phyloP scores from a whole-genome alignment of 345 rosid species.

The Pugionium dolabratum region DNA sequence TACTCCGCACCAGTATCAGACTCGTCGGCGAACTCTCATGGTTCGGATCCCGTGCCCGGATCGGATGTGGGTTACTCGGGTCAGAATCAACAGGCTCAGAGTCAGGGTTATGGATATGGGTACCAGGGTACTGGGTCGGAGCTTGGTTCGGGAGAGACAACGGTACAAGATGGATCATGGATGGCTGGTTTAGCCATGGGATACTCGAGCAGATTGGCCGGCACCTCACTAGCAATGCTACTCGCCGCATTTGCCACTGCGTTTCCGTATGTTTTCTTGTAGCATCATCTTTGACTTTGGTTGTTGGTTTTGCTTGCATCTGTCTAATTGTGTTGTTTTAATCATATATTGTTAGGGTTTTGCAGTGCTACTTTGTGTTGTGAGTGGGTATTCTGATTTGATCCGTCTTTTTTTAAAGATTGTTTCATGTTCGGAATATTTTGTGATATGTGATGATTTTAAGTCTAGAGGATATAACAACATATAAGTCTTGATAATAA shows the following conservation, averaged over 20 bases:
- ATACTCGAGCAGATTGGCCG: conserved; percentile 47
- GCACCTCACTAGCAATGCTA: conserved; percentile 15
- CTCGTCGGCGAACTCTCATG: conserved; percentile 46
- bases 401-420: too few species aligned
- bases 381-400: too few species aligned
- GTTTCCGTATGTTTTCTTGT: conserved; percentile 21
- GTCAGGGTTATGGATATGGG: conserved; percentile 42
- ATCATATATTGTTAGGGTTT: background rate
- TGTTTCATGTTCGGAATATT: too few species aligned
- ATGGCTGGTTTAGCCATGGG: conserved; percentile 96
- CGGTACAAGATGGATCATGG: conserved; percentile 80
- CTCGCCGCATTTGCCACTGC: conserved; percentile 11
- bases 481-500: background rate
- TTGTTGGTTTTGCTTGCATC: background rate
- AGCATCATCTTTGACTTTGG: conserved; percentile 13
- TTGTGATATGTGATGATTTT: too few species aligned
- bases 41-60: conserved; percentile 41
- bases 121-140: conserved; percentile 41
- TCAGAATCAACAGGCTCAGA: conserved; percentile 35
- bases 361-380: background rate
- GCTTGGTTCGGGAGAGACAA: conserved; percentile 50
- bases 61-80: conserved; percentile 40
- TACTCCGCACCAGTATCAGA: conserved; percentile 55
- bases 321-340: too few species aligned
- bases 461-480: background rate